Percentiles rank a stretch among this genome's conserved stretches.
These are phyloP conservation scores for Aegle marmelos DNA, from an alignment of 345 rosid species.

Conservation along the genomic window DNA sequence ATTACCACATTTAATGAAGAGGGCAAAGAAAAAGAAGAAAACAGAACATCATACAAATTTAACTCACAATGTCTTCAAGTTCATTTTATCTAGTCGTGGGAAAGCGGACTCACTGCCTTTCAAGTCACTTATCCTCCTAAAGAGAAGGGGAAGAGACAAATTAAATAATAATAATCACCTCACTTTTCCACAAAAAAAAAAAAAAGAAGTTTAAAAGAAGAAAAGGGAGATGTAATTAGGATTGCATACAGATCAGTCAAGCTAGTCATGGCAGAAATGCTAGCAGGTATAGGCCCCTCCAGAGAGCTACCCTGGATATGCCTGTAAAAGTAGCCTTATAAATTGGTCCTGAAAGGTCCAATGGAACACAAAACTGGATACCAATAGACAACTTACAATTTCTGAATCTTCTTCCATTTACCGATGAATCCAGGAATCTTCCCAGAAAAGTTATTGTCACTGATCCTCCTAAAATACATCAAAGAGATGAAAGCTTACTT, in stretches of 20 bases:
- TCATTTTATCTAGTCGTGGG: slow-evolving; percentile 48
- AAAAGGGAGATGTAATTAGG: slow-evolving; percentile 1
- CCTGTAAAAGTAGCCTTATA: slow-evolving; percentile 36
- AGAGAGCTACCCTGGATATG: slow-evolving; percentile 73
- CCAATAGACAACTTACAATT: slow-evolving; percentile 50
- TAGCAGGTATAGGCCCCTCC: slow-evolving; percentile 78
- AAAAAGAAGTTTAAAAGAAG: not conserved
- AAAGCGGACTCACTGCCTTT: slow-evolving; percentile 55
- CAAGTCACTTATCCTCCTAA: slow-evolving; percentile 83
- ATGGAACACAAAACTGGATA: not conserved
- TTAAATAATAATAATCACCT: too few species aligned
- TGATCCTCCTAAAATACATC: slow-evolving; percentile 56
- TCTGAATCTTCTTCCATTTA: slow-evolving; percentile 57
- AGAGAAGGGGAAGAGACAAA: slow-evolving; percentile 10
- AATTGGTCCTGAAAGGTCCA: not conserved
- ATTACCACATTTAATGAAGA: not conserved
- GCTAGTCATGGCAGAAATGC: slow-evolving; percentile 53
- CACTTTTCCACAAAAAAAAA: not conserved
- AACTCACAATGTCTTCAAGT: slow-evolving; percentile 75
- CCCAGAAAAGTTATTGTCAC: slow-evolving; percentile 69
- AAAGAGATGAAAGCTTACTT: slow-evolving; percentile 12
- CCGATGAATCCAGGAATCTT: slow-evolving; percentile 61
- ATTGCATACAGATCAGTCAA: slow-evolving; percentile 70
- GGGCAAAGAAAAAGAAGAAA: not conserved
- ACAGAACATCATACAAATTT: not conserved